A percentile compares a stretch with the other conserved stretches of the same genome.
Conservation (phyloP, 2,329 filamentous ascomycete genomes). For the Beauveria varroae region DNA sequence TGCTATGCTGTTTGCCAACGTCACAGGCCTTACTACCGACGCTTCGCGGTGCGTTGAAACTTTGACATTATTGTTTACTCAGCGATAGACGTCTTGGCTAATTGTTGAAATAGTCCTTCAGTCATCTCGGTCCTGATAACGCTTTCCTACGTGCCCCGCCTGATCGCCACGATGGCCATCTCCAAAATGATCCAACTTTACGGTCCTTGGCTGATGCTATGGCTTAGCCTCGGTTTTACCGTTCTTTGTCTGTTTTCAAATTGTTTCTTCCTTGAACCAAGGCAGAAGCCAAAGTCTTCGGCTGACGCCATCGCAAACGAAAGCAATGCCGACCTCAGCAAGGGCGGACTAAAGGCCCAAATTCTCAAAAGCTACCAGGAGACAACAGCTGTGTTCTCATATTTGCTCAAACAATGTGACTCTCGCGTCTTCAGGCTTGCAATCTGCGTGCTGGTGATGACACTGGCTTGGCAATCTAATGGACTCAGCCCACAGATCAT, state of each 20-base stretch:
- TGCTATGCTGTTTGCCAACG: conserved; percentile 1
- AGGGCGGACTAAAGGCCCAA: background rate
- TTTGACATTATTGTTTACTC: background rate
- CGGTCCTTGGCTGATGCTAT: background rate
- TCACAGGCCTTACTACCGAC: conserved; percentile 3
- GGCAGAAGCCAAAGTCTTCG: background rate
- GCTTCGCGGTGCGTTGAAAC: background rate
- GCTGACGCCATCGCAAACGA: background rate
- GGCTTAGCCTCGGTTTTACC: background rate
- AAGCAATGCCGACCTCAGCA: background rate
- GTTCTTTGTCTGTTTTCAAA: rapidly evolving
- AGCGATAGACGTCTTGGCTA: background rate
- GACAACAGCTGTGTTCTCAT: background rate
- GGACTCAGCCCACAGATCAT: background rate
- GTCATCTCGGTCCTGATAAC: background rate
- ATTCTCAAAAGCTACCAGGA: background rate
- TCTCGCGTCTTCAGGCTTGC: background rate
- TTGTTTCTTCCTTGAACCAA: background rate
- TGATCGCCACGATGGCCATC: background rate
- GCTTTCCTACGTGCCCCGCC: background rate
- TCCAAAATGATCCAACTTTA: background rate
- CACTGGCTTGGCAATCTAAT: background rate
- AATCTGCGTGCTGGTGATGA: background rate
- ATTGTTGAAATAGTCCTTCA: background rate
- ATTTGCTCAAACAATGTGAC: background rate